phyloP scores from a whole-genome alignment of 164 flowering plant species.

The Kalanchoe fedtschenkoi region DNA sequence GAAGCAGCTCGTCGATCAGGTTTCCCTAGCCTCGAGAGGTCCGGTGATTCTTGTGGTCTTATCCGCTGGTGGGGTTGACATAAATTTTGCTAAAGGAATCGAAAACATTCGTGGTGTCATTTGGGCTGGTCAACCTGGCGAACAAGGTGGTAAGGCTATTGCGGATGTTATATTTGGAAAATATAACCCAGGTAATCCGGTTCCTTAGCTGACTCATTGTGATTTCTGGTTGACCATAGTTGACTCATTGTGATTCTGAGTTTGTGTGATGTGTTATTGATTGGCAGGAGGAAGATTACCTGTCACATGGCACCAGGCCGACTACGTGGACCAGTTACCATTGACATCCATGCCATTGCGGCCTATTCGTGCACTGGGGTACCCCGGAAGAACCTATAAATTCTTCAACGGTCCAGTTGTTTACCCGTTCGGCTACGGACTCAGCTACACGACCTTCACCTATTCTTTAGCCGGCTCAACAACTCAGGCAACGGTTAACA shows the following conservation, averaged over 20 bases:
- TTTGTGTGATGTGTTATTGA: background rate
- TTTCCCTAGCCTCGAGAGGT: constrained; percentile 30
- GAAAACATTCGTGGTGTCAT: constrained; percentile 37
- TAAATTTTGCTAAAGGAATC: constrained; percentile 31
- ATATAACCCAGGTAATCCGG: constrained; percentile 49
- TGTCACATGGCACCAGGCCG: constrained; percentile 55
- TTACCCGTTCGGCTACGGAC: constrained; percentile 53
- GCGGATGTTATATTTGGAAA: constrained; percentile 58
- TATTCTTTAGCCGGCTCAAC: constrained; percentile 21
- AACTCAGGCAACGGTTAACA: constrained; percentile 25
- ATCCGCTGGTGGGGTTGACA: constrained; percentile 64
- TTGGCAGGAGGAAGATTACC: constrained; percentile 51
- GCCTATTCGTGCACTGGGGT: constrained; percentile 23
- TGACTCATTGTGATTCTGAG: background rate
- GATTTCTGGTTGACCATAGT: no score
- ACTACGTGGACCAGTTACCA: constrained; percentile 35
- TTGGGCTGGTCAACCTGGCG: constrained; percentile 77
- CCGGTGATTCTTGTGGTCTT: constrained; percentile 47
- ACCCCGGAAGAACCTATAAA: constrained; percentile 63
- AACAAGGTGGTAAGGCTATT: constrained; percentile 62
- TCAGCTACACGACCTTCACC: constrained; percentile 40
- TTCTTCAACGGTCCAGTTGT: constrained; percentile 44
- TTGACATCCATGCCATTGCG: constrained; percentile 73
- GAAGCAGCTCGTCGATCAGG: constrained; percentile 34
- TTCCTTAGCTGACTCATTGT: background rate